Percentiles rank a stretch among this genome's conserved stretches.
These are phyloP conservation scores for Fomitopsis palustris DNA, from an alignment of 1,284 basidiomycete species.

Conservation along the genomic window DNA sequence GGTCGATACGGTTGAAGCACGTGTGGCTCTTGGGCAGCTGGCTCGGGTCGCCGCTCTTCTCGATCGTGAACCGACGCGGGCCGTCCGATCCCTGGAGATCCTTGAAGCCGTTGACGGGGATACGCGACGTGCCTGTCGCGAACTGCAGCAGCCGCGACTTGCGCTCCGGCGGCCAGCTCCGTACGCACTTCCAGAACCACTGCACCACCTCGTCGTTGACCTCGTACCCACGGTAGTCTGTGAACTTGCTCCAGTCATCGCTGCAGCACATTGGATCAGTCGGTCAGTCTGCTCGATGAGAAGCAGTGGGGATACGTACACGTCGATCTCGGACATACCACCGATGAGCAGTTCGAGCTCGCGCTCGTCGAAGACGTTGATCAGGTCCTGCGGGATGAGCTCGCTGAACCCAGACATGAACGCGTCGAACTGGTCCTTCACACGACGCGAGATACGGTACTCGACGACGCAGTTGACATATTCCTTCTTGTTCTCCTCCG, in stretches of 20 bases:
- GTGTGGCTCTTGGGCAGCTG: slow-evolving; percentile 89
- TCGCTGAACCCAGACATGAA: slow-evolving; percentile 97
- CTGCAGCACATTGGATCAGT: slow-evolving; percentile 32
- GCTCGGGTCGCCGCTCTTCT: slow-evolving; percentile 91
- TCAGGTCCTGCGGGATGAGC: slow-evolving; percentile 90
- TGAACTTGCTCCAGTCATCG: slow-evolving; percentile 86
- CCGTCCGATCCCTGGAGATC: slow-evolving; percentile 98
- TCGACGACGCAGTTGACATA: slow-evolving; percentile 94
- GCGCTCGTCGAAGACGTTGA: slow-evolving; percentile 97
- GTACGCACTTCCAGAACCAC: slow-evolving; percentile 99
- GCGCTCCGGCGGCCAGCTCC: slow-evolving; percentile 93
- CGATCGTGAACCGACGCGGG: slow-evolving; percentile 91
- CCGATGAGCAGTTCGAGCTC: slow-evolving; percentile 96
- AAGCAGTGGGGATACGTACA: slow-evolving; percentile 46
- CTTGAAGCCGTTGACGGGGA: slow-evolving; percentile 99
- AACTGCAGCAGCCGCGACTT: slow-evolving; percentile 95
- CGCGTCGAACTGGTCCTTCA: slow-evolving; percentile 94
- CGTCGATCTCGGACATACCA: slow-evolving; percentile 98
- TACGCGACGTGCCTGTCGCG: slow-evolving; percentile 94
- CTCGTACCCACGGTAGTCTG: slow-evolving; percentile 81
- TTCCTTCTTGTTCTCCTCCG: slow-evolving; percentile 98
- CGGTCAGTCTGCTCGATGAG: background rate
- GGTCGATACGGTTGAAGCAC: slow-evolving; percentile 89
- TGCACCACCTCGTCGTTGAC: slow-evolving; percentile 94
- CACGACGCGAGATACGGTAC: slow-evolving; percentile 91